phyloP scores from a whole-genome alignment of 1,139 yeast genomes.

The Saccharomyces hybrid region DNA sequence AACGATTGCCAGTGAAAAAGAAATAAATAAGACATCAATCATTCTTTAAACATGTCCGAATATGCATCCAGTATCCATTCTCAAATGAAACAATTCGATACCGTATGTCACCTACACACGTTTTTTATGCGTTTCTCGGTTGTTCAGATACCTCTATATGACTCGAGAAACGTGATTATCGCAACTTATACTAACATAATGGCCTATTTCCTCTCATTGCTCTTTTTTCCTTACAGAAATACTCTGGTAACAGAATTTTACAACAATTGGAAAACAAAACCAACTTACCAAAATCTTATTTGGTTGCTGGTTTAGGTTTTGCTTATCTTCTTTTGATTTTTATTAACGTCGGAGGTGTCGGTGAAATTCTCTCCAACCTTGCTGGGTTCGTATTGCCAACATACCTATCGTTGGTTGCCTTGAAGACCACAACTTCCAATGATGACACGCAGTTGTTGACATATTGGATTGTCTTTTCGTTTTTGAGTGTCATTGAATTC shows the following conservation, averaged over 20 bases:
- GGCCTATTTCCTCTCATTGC: background rate
- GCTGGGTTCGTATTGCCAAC: constrained; percentile 91
- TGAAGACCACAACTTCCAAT: constrained; percentile 55
- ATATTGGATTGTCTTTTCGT: constrained; percentile 95
- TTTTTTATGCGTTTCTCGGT: no score
- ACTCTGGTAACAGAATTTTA: constrained; percentile 38
- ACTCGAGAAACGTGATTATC: background rate
- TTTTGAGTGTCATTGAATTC: constrained; percentile 83
- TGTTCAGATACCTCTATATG: background rate
- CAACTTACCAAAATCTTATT: constrained; percentile 81
- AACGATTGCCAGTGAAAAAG: background rate
- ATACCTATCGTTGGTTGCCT: constrained; percentile 77
- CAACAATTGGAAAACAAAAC: constrained; percentile 54
- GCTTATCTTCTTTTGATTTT: constrained; percentile 70
- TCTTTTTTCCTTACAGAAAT: constrained; percentile 29
- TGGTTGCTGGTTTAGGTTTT: constrained; percentile 56
- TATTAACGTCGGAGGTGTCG: constrained; percentile 87
- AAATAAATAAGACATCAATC: background rate
- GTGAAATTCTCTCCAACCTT: constrained; percentile 84
- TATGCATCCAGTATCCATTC: constrained; percentile 20
- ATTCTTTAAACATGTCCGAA: constrained; percentile 16
- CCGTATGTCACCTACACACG: constrained; percentile 13
- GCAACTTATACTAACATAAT: constrained; percentile 6
- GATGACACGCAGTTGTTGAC: constrained; percentile 87
- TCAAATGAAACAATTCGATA: constrained; percentile 22